Evolutionary conservation across 2,329 filamentous ascomycete genomes (phyloP).

Genomic region (Chalaropsis ovoidea): DNA sequence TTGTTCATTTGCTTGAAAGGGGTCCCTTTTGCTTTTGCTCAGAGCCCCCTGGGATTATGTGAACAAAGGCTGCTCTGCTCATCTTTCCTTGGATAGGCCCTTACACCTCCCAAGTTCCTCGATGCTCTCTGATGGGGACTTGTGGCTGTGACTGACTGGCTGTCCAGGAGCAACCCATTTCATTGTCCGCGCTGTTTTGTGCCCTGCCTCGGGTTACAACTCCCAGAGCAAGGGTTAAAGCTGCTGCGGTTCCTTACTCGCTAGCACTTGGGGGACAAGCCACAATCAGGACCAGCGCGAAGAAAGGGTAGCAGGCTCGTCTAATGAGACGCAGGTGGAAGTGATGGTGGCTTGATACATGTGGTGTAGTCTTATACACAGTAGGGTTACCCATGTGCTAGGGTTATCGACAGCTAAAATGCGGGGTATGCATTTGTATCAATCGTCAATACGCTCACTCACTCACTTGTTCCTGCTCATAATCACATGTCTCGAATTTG

Average conservation of each 20-base stretch:
- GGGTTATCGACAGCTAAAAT: not conserved
- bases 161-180: not conserved
- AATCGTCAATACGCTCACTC: too few relatives aligned
- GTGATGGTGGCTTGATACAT: not conserved
- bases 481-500: too few relatives aligned
- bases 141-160: constrained; percentile 4
- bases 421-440: not conserved
- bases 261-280: not conserved
- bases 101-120: not conserved
- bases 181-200: not conserved
- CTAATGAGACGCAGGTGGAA: not conserved
- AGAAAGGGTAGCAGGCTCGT: too few relatives aligned
- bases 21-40: not conserved
- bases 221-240: not conserved
- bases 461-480: too few relatives aligned
- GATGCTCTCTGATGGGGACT: not conserved
- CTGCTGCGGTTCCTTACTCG: not conserved
- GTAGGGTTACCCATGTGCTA: not conserved
- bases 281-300: too few relatives aligned
- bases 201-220: not conserved
- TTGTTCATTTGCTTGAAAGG: not conserved
- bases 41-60: too few relatives aligned
- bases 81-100: not conserved
- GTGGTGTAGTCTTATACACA: not conserved
- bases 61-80: too few relatives aligned